Conservation (phyloP, 768 basidiomycete species). For the Amanita fuliginea region DNA sequence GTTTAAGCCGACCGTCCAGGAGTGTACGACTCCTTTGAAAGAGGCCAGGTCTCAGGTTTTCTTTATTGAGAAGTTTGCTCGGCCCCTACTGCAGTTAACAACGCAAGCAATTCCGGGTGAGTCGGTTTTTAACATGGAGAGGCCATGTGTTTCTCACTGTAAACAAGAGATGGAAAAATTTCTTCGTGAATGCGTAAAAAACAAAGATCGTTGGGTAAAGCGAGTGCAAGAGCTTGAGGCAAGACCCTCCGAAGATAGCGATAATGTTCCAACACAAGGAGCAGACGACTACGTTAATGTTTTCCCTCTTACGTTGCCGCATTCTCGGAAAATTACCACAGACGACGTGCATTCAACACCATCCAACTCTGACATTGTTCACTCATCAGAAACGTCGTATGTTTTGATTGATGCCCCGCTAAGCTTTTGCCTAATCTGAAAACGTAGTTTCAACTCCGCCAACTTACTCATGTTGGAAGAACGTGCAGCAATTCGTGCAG, state of each 20-base stretch:
- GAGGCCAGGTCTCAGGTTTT: conserved; percentile 81
- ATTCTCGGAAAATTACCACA: conserved; percentile 1
- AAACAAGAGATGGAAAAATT: conserved; percentile 55
- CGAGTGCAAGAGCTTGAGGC: conserved; percentile 5
- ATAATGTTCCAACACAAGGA: neutral
- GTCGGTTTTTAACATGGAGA: conserved; percentile 9
- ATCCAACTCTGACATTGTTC: conserved; percentile 7
- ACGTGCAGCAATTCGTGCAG: conserved; percentile 39
- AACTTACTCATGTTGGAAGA: conserved; percentile 13
- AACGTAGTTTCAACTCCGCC: conserved; percentile 12
- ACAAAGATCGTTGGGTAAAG: conserved; percentile 60
- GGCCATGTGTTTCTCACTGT: neutral
- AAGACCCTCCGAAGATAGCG: neutral
- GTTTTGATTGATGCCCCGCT: neutral
- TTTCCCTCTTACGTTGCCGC: conserved; percentile 5
- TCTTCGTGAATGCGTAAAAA: conserved; percentile 54
- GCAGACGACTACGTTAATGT: conserved; percentile 5
- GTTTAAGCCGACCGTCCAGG: conserved; percentile 51
- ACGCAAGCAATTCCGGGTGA: conserved; percentile 65
- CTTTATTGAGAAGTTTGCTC: conserved; percentile 76
- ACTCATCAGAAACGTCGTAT: conserved; percentile 12
- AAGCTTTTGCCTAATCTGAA: neutral
- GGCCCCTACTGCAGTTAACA: conserved; percentile 74
- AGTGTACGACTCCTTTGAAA: conserved; percentile 33
- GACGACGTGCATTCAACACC: neutral